These are phyloP conservation scores for Petasospora fabianii DNA, from an alignment of 1,139 yeast species.

Conservation along the genomic window DNA sequence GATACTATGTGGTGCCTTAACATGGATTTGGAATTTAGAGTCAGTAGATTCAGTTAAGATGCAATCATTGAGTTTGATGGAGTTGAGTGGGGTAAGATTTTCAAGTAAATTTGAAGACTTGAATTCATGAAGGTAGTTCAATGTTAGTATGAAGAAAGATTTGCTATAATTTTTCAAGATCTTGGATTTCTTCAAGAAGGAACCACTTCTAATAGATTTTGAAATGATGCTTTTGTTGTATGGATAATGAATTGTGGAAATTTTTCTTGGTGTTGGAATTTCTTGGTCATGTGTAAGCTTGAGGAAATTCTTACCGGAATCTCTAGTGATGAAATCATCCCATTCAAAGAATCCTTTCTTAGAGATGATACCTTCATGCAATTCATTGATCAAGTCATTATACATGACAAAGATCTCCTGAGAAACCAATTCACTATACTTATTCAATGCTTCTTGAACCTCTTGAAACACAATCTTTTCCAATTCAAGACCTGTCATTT, in stretches of 20 bases:
- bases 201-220: slow-evolving; percentile 53
- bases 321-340: slow-evolving; percentile 63
- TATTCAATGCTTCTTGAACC: slow-evolving; percentile 55
- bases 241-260: slow-evolving; percentile 45
- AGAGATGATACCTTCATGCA: slow-evolving; percentile 59
- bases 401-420: slow-evolving; percentile 56
- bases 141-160: slow-evolving; percentile 70
- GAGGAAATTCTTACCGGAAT: slow-evolving; percentile 39
- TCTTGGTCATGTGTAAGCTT: slow-evolving; percentile 46
- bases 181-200: slow-evolving; percentile 55
- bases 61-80: slow-evolving; percentile 39
- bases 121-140: slow-evolving; percentile 70
- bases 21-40: slow-evolving; percentile 29
- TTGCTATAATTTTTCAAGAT: slow-evolving; percentile 59
- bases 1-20: slow-evolving; percentile 10
- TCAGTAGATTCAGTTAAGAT: slow-evolving; percentile 35
- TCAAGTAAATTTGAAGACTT: slow-evolving; percentile 59
- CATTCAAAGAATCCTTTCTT: slow-evolving; percentile 67
- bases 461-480: slow-evolving; percentile 67
- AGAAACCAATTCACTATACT: slow-evolving; percentile 52
- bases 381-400: slow-evolving; percentile 55
- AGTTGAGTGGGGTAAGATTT: slow-evolving; percentile 40
- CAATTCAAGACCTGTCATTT: slow-evolving; percentile 65
- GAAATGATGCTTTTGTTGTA: slow-evolving; percentile 49
- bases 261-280: slow-evolving; percentile 42